Percentiles rank a stretch among this genome's conserved stretches.
phyloP scores from a whole-genome alignment of 129 eudicot species.

The Calendula officinalis region DNA sequence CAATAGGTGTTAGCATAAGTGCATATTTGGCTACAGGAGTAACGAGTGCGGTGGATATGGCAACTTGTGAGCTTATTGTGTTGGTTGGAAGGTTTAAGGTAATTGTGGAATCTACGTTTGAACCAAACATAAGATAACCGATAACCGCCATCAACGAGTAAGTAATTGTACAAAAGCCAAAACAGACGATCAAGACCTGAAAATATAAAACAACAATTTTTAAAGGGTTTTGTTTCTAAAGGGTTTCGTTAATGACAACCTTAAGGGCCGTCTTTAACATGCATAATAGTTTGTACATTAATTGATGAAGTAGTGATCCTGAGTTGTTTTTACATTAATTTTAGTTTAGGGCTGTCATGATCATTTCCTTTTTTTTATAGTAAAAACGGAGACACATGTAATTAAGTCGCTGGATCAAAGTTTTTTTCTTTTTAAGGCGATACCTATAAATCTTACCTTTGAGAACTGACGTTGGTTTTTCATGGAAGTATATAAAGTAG shows the following conservation, averaged over 20 bases:
- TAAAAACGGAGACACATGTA: not conserved
- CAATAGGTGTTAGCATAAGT: constrained; percentile 70
- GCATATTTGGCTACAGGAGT: constrained; percentile 84
- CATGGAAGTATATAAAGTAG: constrained; percentile 71
- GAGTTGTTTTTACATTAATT: too few relatives aligned
- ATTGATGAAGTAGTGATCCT: too few relatives aligned
- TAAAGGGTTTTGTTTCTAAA: too few relatives aligned
- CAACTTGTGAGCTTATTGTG: constrained; percentile 55
- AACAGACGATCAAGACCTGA: constrained; percentile 76
- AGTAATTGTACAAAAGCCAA: constrained; percentile 47
- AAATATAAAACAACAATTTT: not conserved
- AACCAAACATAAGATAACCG: constrained; percentile 81
- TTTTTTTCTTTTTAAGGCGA: too few relatives aligned
- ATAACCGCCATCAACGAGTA: constrained; percentile 71
- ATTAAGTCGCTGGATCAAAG: not conserved
- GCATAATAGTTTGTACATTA: too few relatives aligned
- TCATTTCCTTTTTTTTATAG: too few relatives aligned
- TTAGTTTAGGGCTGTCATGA: too few relatives aligned
- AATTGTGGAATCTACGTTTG: constrained; percentile 49
- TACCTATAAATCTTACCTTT: constrained; percentile 34
- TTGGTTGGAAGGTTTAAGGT: constrained; percentile 71
- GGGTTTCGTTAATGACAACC: too few relatives aligned
- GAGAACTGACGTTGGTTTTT: constrained; percentile 50
- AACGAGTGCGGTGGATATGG: constrained; percentile 69
- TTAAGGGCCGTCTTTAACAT: too few relatives aligned